Base-by-base conservation (phyloP, 495 filamentous ascomycete species). In the Tirmania nivea region DNA sequence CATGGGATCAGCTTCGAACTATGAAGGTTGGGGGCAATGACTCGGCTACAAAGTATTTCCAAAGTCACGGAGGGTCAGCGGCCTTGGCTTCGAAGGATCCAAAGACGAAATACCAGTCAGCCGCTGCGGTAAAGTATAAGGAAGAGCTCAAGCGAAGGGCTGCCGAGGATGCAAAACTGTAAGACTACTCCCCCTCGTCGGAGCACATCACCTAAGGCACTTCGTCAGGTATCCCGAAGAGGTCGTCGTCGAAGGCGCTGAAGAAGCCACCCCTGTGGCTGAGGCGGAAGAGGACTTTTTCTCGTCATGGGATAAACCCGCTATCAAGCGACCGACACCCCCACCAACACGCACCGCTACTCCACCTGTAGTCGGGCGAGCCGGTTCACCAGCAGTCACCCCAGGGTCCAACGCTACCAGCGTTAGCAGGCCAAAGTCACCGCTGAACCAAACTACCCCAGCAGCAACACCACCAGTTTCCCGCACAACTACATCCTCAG, bases 21-120 rank as follows among this genome's bases (percentile, higher is more conserved):
- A 97, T 97, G 90, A 96, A 96, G 69, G 85, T 94, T 16, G 90
- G 90, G 59, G 90, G 90, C 54, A 97, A 97, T 65, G 90, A 96
- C 68, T 94, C 87, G 34, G 92, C 90, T 21, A 96, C 87, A 51
- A 94, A 94, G 68, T 97, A 84, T 69, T 96, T 95, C 72, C 87
- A 94, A 68, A 79, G 82, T 54, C 86, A 97, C 65, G 89, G 92
- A 54, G 92, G 89, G 37, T 86, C 85, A 35, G 89, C 88, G 50
- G 88, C 87, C 39, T 74, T 97, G 57, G 83, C 85, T 49, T 94
- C 85, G 75, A 96, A 94, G 70, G 92, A 97, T 63, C 76, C 78
- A 25, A 96, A 93, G 69, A 84, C 83, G 48, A 97, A 97, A 70
- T 97, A 96, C 66, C 84, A 79, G n/a, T 93, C 82, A 34, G 81